These are phyloP conservation scores for Fusarium newnesense DNA, from an alignment of 2,329 filamentous ascomycete genomes.

Conservation along the genomic window DNA sequence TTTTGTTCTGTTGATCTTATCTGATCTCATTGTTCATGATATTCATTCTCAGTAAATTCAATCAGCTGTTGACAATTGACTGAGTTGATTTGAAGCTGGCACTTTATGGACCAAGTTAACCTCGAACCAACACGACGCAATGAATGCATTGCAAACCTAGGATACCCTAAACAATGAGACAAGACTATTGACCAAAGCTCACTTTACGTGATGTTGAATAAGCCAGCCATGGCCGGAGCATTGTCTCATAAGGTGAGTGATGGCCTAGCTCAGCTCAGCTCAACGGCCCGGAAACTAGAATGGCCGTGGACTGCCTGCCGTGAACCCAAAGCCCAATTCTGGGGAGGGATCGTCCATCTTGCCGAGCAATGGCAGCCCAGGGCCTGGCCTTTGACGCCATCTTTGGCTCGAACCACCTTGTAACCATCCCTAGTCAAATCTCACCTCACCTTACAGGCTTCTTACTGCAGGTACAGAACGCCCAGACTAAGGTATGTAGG, in stretches of 20 bases:
- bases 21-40: neutral
- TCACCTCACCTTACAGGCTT: neutral
- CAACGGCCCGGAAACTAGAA: conserved; percentile 37
- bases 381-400: conserved; percentile 36
- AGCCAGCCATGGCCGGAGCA: conserved; percentile 14
- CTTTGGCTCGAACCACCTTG: conserved; percentile 35
- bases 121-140: neutral
- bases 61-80: neutral
- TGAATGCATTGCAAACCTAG: neutral
- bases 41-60: neutral
- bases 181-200: neutral
- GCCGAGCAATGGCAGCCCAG: conserved; percentile 8
- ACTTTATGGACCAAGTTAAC: neutral
- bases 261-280: conserved; percentile 2
- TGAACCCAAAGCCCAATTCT: conserved; percentile 17
- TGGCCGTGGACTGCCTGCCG: conserved; percentile 4
- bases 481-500: neutral
- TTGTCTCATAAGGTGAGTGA: conserved; percentile 11
- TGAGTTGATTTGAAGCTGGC: neutral
- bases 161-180: conserved; percentile 9
- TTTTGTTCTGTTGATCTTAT: neutral
- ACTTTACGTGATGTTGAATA: conserved; percentile 6
- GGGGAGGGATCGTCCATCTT: conserved; percentile 39
- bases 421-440: conserved; percentile 37
- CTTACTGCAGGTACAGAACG: conserved; percentile 31